These are phyloP conservation scores for Albugo candida DNA, from an alignment of 352 stramenopile species.

Conservation along the genomic window DNA sequence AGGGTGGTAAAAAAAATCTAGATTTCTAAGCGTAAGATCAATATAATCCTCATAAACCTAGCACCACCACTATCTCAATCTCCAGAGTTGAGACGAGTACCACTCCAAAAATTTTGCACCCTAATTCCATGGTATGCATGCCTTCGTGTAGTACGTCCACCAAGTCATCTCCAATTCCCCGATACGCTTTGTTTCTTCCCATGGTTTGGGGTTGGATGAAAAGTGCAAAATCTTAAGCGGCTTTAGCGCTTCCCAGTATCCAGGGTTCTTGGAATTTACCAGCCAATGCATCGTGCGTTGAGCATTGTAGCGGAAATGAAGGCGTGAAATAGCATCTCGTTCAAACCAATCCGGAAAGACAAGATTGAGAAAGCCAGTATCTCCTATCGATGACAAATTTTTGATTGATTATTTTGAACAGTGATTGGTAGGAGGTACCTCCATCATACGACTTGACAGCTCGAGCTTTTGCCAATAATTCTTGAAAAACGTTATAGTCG, in stretches of 20 bases:
- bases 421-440: slow-evolving; percentile 9
- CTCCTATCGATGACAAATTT: slow-evolving; percentile 7
- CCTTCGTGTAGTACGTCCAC: slow-evolving; percentile 24
- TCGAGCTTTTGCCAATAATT: slow-evolving; percentile 24
- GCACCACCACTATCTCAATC: no score
- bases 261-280: slow-evolving; percentile 35
- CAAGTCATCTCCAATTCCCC: slow-evolving; percentile 24
- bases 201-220: slow-evolving; percentile 22
- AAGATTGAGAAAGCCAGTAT: slow-evolving; percentile 74
- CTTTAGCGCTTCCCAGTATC: slow-evolving; percentile 46
- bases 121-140: neutral
- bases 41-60: no score
- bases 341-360: slow-evolving; percentile 63
- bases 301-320: slow-evolving; percentile 70
- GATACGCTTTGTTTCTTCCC: slow-evolving; percentile 17
- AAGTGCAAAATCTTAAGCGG: slow-evolving; percentile 24
- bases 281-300: slow-evolving; percentile 69
- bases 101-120: no score
- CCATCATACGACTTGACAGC: slow-evolving; percentile 45
- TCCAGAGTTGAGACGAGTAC: no score
- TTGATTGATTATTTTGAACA: neutral
- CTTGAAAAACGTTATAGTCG: slow-evolving; percentile 20
- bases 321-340: slow-evolving; percentile 19
- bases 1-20: no score
- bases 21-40: no score